These are phyloP conservation scores for Euphorbia celastroides DNA, from an alignment of 441 rosid species.

Conservation along the genomic window DNA sequence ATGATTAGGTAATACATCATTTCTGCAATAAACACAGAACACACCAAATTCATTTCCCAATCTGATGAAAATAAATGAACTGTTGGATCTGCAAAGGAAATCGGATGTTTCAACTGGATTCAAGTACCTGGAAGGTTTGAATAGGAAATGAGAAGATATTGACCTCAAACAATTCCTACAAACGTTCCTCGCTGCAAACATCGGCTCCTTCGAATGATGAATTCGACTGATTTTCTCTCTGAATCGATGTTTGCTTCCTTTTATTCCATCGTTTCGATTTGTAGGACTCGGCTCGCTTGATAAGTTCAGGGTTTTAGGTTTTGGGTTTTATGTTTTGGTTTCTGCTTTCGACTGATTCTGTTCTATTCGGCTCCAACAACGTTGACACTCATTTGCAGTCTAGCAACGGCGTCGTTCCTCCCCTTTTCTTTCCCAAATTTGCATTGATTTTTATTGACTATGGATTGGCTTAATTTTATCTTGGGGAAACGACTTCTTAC, in stretches of 20 bases:
- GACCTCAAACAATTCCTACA: slow-evolving; percentile 36
- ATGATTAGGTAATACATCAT: slow-evolving; percentile 24
- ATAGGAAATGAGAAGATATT: slow-evolving; percentile 41
- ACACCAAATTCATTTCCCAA: background rate
- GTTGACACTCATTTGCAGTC: background rate
- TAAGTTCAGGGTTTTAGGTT: slow-evolving; percentile 21
- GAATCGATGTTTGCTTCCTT: background rate
- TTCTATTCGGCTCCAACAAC: background rate
- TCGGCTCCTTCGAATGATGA: slow-evolving; percentile 12
- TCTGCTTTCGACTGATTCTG: background rate
- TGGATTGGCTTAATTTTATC: background rate
- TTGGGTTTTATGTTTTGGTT: background rate
- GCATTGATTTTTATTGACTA: background rate
- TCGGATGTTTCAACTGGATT: background rate
- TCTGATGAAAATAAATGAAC: background rate
- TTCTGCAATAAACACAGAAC: slow-evolving; percentile 34
- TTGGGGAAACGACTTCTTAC: no score
- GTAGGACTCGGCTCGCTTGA: background rate
- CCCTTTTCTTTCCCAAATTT: background rate
- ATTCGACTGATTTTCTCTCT: background rate
- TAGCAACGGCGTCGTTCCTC: background rate
- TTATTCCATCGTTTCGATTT: slow-evolving; percentile 10
- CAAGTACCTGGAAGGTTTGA: slow-evolving; percentile 43
- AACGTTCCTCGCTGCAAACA: slow-evolving; percentile 59
- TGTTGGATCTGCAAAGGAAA: background rate